Base-by-base conservation (phyloP, 2,329 filamentous ascomycete genomes). In the Hypoxylon rubiginosum region DNA sequence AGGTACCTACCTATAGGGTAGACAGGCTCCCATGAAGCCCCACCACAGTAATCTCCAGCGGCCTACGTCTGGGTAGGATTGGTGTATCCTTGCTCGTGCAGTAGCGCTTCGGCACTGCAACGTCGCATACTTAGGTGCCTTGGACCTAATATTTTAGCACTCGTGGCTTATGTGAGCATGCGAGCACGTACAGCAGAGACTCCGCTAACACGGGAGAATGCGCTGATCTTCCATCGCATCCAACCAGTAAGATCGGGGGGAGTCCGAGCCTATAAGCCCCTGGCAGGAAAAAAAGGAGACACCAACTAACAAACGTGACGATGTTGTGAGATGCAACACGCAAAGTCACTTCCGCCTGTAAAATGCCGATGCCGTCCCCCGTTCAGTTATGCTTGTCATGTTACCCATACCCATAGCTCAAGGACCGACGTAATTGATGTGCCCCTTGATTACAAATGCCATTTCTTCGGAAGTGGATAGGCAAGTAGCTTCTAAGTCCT, bases 61-160 rank as follows among this genome's bases (percentile, higher is more conserved):
- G 58, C 19, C 48, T 28, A 28, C 49, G 50, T 45, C 46, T 8
- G 50, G 17, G 26, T 32, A 56, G 62, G 62, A 62, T 65, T 19
- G 24, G 30, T 34, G 41, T n/a, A 51, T 39, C 58, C 58, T 21
- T n/a, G 63, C 26, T 21, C 30, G 17, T 58, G 63, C 58, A 62
- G 49, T 62, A 66, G 58, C n/a, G 53, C 48, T 56, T 28, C 34
- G 55, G 56, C 21, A 30, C 30, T 57, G 64, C 51, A 57, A 66
- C 64, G 55, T 63, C 55, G 54, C 55, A 58, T 48, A 13, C 21
- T 26, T 50, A 24, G 36, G 59, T 55, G 28, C 36, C 41, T 32
- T 46, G 45, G 21, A 24, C 21, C 52, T 46, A 43, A 43, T n/a
- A 32, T 41, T 56, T 46, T 17, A 39, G 4, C 15, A 15, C 2